A percentile compares a stretch with the other conserved stretches of the same genome.
Evolutionary conservation across 2,329 filamentous ascomycete species (phyloP).

Genomic region (Microdochium paspali): DNA sequence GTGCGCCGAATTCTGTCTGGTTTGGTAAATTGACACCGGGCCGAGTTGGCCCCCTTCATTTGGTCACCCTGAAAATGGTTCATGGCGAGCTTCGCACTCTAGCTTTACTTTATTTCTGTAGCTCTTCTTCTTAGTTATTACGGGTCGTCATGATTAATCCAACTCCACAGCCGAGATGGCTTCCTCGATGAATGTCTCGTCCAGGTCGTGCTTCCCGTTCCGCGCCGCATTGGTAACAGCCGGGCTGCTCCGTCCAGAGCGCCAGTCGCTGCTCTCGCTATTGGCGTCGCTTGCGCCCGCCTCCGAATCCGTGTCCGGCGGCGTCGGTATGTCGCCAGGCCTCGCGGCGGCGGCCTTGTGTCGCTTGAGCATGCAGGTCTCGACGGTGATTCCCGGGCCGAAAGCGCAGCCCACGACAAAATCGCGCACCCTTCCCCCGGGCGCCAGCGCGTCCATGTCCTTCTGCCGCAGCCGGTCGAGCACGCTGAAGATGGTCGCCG

Average conservation of each 20-base stretch:
- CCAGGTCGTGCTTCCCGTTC: background rate
- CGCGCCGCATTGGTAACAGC: background rate
- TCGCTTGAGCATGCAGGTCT: conserved; percentile 57
- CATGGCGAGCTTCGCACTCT: too few relatives aligned
- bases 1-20: too few relatives aligned
- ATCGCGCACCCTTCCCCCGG: conserved; percentile 37
- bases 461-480: conserved; percentile 49
- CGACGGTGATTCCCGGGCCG: conserved; percentile 58
- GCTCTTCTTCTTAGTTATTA: too few relatives aligned
- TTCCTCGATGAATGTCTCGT: background rate
- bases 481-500: conserved; percentile 60
- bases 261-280: conserved; percentile 25
- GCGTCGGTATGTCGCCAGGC: conserved; percentile 34
- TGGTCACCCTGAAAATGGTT: too few relatives aligned
- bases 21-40: too few relatives aligned
- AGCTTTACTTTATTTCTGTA: too few relatives aligned
- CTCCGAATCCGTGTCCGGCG: conserved; percentile 45
- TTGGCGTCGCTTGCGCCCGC: conserved; percentile 29
- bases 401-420: conserved; percentile 61
- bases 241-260: background rate
- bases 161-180: background rate
- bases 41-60: too few relatives aligned
- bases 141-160: too few relatives aligned
- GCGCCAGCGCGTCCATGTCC: conserved; percentile 49
- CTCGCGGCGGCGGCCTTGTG: conserved; percentile 16